Base-by-base conservation (phyloP, 805 yeast genomes). In the Candida schatavii region DNA sequence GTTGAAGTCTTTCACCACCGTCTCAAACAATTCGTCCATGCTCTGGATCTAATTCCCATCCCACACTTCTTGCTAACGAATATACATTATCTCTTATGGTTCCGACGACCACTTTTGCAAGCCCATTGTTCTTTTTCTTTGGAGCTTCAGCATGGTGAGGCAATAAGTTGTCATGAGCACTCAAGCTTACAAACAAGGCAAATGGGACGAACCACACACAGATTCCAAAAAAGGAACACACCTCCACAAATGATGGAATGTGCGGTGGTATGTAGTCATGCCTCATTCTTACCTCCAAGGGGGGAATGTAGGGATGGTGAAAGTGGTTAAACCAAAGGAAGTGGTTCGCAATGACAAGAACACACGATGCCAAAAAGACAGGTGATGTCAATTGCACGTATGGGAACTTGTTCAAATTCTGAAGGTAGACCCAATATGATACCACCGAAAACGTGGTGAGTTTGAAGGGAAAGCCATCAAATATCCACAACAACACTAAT, bases 121-220 rank as follows among this genome's bases (percentile, higher is more conserved):
- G 64, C 5, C 89, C 90, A 44, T 48, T 64, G 59, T 50, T 68
- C 65, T 37, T 66, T 61, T 47, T 61, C 47, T 66, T 48, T 26
- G 49, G 50, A 18, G 47, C 51, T 42, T 56, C 68, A 37, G 64
- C 43, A 44, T 68, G 70, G 46, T 65, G 72, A 6, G 99, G 99
- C 34, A 93, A 72, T 15, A 85, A 80, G 55, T 87, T 85, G 56
- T 93, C 99, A 47, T 88, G 86, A 1, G 97, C 97, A 57, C 95
- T 86, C 45, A 93, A 70, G 23, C 96, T 84, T 14, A 93, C 91
- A 62, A 93, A 91, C 43, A 93, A 71, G 3, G 96, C 83, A 61
- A 93, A 88, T 26, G 99, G 99, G 22, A 93, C 78, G 45, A 91
- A 74, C 99, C 99, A 93, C 15, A 93, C 82, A 53, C 93, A 83